Percentiles rank a stretch among this genome's conserved stretches.
Conservation (phyloP, 441 rosid species). For the Populus hybrid region DNA sequence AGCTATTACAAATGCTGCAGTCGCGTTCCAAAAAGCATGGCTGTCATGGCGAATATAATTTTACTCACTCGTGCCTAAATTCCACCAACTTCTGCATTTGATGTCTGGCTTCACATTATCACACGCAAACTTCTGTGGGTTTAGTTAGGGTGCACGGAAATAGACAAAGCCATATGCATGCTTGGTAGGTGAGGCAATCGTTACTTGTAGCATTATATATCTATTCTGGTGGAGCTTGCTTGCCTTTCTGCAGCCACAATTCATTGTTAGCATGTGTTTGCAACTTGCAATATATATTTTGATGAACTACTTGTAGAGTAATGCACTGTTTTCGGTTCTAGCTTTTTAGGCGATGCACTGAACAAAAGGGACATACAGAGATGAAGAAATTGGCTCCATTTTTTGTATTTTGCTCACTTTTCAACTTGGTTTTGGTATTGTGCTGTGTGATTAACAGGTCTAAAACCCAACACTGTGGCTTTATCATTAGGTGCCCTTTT, state of each 20-base stretch:
- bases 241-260: no score
- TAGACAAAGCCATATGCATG: no score
- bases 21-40: background rate
- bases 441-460: no score
- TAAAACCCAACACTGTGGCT: no score
- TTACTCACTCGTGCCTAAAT: background rate
- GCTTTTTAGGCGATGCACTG: conserved; percentile 36
- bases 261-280: background rate
- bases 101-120: background rate
- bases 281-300: background rate
- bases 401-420: background rate
- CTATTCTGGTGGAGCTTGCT: background rate
- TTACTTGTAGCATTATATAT: no score
- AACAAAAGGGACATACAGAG: conserved; percentile 50
- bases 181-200: no score
- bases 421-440: no score
- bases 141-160: no score
- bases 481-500: no score
- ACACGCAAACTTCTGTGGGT: no score
- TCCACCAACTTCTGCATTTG: background rate
- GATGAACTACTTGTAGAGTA: background rate
- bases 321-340: background rate
- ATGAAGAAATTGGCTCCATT: conserved; percentile 52
- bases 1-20: background rate
- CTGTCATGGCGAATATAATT: background rate